phyloP scores from a whole-genome alignment of 164 flowering plant species.

The Dillenia turbinata region DNA sequence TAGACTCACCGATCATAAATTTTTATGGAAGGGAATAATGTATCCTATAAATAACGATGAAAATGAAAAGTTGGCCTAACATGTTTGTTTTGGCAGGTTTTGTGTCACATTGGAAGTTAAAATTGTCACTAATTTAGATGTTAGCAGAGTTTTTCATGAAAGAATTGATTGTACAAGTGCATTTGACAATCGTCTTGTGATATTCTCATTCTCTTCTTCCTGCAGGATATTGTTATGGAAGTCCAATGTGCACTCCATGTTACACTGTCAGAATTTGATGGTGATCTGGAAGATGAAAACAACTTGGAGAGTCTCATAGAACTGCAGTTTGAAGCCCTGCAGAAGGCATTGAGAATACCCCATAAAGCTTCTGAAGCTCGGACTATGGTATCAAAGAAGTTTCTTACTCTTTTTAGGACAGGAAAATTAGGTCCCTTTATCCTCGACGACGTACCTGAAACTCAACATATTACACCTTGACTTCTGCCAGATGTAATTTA shows the following conservation, averaged over 20 bases:
- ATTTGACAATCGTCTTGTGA: background rate
- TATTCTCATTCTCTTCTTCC: background rate
- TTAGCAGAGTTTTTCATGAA: no score
- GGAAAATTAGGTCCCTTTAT: slow-evolving; percentile 90
- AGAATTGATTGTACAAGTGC: no score
- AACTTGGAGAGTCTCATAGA: slow-evolving; percentile 75
- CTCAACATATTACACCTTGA: slow-evolving; percentile 1
- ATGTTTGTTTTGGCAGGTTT: no score
- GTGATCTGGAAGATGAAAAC: slow-evolving; percentile 63
- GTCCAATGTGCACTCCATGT: slow-evolving; percentile 64
- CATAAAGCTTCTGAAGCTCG: slow-evolving; percentile 70
- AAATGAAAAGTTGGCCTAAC: no score
- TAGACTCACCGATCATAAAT: no score
- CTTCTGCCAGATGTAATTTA: background rate
- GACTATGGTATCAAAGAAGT: slow-evolving; percentile 72
- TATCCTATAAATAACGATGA: no score
- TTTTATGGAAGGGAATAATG: no score
- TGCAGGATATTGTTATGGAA: slow-evolving; percentile 62
- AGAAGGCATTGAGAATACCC: slow-evolving; percentile 73
- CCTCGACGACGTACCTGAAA: slow-evolving; percentile 72
- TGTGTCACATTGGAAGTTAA: no score
- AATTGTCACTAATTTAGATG: no score
- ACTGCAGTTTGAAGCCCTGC: slow-evolving; percentile 68
- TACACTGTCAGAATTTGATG: slow-evolving; percentile 58
- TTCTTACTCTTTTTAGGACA: slow-evolving; percentile 72